Evolutionary conservation across 495 filamentous ascomycete genomes (phyloP), one percentile per base, ranked within the genome.

Genomic region (Hyaloscypha bicolor): DNA sequence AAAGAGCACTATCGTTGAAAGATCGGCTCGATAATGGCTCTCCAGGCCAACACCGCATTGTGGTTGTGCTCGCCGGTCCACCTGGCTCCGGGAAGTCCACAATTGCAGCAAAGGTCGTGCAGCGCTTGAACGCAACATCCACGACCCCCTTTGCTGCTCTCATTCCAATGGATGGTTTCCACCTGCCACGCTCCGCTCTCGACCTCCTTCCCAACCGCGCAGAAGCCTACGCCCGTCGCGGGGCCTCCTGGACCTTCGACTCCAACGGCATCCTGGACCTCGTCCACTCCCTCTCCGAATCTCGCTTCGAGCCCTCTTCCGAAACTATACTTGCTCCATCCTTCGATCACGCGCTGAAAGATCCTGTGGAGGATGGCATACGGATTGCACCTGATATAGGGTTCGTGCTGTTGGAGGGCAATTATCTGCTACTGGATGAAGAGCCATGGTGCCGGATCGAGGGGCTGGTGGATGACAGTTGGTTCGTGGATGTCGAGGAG

Each of bases 11-110:
- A 11, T 58, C 39, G 2, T 48, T 67, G 6, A 33, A 52, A 30
- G 16, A 55, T 37, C 25, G 55, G 25, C 56, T 62, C 42, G 42
- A 55, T 33, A 9, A 57, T 52, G 33, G 35, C 21, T n/a, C 62
- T 25, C 60, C 63, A 29, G 22, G n/a, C 0, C 64, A 66, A 25
- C 25, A 60, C 56, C 64, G 64, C 30, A 19, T 61, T 2, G 19
- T 66, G 3, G 45, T 66, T 6, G 30, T 55, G 61, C 73, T 83
- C 29, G 76, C 79, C 4, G 79, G 80, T 3, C 64, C 78, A 9
- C 78, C 80, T 0, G 81, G 81, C 2, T 78, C 79, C 0, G 81
- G 81, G 3, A 83, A 82, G 67, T 79, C 80, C 19, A 83, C 81
- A 14, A 79, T 76, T n/a, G 57, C 63, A 30, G 68, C 57, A 12